phyloP scores from a whole-genome alignment of 2,329 filamentous ascomycete genomes.

The Dichotomopilus funicola region DNA sequence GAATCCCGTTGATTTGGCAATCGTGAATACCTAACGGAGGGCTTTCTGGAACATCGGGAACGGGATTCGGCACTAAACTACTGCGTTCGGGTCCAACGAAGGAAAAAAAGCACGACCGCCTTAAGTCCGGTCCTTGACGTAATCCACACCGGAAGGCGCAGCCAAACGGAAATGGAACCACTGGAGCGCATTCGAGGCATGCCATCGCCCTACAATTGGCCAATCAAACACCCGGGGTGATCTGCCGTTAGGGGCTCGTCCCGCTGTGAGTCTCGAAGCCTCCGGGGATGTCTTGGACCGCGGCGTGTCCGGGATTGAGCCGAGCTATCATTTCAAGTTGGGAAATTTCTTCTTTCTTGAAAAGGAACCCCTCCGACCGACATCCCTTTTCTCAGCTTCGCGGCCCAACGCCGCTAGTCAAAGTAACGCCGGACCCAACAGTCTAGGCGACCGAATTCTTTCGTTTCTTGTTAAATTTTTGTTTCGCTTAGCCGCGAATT shows the following conservation, averaged over 20 bases:
- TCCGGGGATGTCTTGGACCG: background rate
- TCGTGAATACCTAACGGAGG: background rate
- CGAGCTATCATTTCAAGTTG: background rate
- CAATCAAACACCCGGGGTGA: constrained; percentile 1
- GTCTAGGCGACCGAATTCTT: background rate
- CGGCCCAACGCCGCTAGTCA: constrained; percentile 4
- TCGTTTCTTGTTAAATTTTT: background rate
- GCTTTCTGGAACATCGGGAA: background rate
- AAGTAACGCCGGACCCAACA: too few relatives aligned
- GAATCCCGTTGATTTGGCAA: background rate
- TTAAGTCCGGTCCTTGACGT: constrained; percentile 12
- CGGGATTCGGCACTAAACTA: background rate
- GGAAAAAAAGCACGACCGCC: background rate
- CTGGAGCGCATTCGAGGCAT: background rate
- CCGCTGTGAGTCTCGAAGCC: background rate
- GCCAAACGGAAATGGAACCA: too few relatives aligned
- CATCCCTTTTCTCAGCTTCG: background rate
- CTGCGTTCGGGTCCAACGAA: background rate
- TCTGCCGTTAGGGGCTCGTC: background rate
- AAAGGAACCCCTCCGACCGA: background rate
- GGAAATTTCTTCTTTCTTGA: constrained; percentile 8
- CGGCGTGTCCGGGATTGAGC: background rate
- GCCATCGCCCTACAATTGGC: background rate
- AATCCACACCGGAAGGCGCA: background rate
- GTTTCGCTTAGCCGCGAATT: constrained; percentile 5